Percentiles rank a stretch among this genome's conserved stretches.
Conservation (phyloP, 2,329 filamentous ascomycete species). For the Fusarium anguioides region DNA sequence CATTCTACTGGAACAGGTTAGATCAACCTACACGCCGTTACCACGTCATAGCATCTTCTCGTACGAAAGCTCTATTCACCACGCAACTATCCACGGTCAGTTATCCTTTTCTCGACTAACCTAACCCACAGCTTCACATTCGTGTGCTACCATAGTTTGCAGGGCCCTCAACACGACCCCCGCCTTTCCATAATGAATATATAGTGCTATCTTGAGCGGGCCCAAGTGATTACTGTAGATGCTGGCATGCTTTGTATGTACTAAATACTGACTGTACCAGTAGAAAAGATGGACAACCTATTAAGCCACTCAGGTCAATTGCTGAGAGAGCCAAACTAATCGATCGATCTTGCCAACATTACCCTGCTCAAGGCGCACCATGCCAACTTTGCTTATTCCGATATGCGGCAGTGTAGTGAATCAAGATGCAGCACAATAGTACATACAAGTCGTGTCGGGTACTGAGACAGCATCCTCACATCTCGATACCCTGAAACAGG, state of each 20-base stretch:
- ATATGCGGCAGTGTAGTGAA: background rate
- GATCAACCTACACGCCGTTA: background rate
- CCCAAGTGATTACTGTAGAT: background rate
- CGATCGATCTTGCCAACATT: background rate
- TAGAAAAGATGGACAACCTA: background rate
- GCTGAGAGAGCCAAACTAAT: background rate
- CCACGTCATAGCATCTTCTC: conserved; percentile 8
- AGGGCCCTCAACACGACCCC: too few species aligned
- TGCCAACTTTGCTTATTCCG: conserved; percentile 9
- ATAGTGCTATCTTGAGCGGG: background rate
- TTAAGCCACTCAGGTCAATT: background rate
- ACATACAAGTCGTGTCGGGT: background rate
- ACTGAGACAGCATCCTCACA: conserved; percentile 5
- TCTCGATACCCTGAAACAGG: conserved; percentile 38
- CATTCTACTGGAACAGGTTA: background rate
- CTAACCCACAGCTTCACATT: background rate
- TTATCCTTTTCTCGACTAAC: background rate
- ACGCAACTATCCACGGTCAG: background rate
- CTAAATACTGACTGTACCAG: background rate
- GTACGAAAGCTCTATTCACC: background rate
- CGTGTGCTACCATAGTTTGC: background rate
- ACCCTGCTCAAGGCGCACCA: background rate
- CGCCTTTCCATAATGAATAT: background rate
- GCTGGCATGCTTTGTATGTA: background rate
- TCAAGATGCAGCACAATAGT: background rate